A percentile compares a stretch with the other conserved stretches of the same genome.
Conservation (phyloP, 805 yeast genomes). For the Candida odintsovae region DNA sequence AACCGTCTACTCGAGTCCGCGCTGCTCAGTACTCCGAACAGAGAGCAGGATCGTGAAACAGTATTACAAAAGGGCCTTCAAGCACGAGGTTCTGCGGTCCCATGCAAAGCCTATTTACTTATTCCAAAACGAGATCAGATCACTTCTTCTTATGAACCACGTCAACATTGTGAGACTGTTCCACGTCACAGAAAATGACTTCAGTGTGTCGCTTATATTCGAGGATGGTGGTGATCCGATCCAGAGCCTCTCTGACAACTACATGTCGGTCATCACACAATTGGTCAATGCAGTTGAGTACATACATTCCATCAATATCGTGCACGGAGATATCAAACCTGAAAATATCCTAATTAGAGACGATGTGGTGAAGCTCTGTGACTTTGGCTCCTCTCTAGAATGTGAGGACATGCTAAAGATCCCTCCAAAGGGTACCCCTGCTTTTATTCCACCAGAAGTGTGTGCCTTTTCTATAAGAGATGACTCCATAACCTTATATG, state of each 20-base stretch:
- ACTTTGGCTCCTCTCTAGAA: slow-evolving; percentile 56
- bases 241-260: slow-evolving; percentile 45
- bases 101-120: slow-evolving; percentile 1
- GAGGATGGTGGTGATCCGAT: slow-evolving; percentile 6
- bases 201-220: slow-evolving; percentile 1
- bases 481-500: neutral
- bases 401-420: neutral
- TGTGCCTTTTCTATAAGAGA: neutral
- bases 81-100: neutral
- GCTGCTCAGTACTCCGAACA: neutral
- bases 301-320: slow-evolving; percentile 50
- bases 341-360: slow-evolving; percentile 57
- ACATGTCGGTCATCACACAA: slow-evolving; percentile 49
- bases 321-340: slow-evolving; percentile 62
- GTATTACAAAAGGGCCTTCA: neutral
- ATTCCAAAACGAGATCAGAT: slow-evolving; percentile 6
- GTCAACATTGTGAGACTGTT: neutral
- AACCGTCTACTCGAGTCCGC: neutral
- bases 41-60: neutral
- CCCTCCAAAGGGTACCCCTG: slow-evolving; percentile 8
- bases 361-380: slow-evolving; percentile 54
- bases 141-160: slow-evolving; percentile 3
- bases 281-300: slow-evolving; percentile 50
- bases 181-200: slow-evolving; percentile 25
- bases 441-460: slow-evolving; percentile 8